phyloP scores from a whole-genome alignment of 352 stramenopile species.

The Pythium vanterpoolii region DNA sequence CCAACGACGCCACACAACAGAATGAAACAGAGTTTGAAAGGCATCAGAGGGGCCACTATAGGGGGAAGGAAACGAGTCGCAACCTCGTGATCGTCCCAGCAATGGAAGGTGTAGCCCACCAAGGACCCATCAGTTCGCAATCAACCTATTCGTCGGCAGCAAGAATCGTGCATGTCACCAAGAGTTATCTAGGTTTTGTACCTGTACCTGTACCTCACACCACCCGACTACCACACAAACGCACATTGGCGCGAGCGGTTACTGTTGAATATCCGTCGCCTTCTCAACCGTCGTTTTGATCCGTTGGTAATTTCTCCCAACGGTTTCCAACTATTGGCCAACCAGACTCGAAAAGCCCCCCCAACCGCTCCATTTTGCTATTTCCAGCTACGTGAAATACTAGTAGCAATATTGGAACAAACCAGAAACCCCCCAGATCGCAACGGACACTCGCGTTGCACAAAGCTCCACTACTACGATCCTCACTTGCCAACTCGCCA shows the following conservation, averaged over 20 bases:
- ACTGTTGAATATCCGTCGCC: neutral
- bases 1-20: neutral
- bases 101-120: neutral
- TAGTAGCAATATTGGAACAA: neutral
- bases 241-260: too few relatives aligned
- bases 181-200: too few relatives aligned
- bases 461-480: neutral
- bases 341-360: neutral
- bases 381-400: neutral
- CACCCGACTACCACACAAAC: too few relatives aligned
- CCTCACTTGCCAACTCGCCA: conserved; percentile 7
- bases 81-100: neutral
- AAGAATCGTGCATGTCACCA: neutral
- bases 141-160: neutral
- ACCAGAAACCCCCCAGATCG: neutral
- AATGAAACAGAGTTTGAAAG: neutral
- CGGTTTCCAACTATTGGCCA: neutral
- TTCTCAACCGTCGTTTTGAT: neutral
- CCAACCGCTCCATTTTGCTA: neutral
- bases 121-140: neutral
- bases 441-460: neutral
- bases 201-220: too few relatives aligned
- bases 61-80: neutral
- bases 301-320: neutral
- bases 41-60: neutral